phyloP scores from a whole-genome alignment of 768 basidiomycete species.

The Lactarius deliciosus region DNA sequence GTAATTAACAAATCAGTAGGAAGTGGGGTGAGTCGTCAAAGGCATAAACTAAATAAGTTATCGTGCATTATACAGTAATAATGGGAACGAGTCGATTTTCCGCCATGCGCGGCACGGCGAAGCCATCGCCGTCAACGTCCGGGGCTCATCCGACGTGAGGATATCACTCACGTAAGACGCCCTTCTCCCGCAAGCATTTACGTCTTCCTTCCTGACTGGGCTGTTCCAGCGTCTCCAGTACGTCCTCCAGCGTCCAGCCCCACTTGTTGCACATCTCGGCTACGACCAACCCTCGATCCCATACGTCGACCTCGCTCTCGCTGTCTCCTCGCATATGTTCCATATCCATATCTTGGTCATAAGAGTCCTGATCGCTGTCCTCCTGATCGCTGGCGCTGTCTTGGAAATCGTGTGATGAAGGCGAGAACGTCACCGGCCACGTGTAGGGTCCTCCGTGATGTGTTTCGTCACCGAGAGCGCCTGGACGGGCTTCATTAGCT shows the following conservation, averaged over 20 bases:
- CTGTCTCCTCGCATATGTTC: conserved; percentile 24
- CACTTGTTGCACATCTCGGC: conserved; percentile 27
- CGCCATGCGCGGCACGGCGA: conserved; percentile 28
- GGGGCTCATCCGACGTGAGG: conserved; percentile 19
- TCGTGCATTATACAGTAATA: conserved; percentile 15
- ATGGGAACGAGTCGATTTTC: conserved; percentile 27
- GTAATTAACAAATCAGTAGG: conserved; percentile 13
- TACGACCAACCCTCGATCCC: conserved; percentile 24
- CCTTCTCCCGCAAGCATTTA: conserved; percentile 28
- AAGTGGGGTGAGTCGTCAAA: conserved; percentile 15
- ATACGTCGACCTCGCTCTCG: conserved; percentile 22
- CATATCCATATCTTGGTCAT: conserved; percentile 26
- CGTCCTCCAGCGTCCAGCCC: conserved; percentile 29
- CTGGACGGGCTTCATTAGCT: conserved; percentile 18
- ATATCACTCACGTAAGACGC: conserved; percentile 27
- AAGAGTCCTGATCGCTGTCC: conserved; percentile 27
- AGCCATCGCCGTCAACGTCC: conserved; percentile 19
- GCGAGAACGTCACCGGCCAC: conserved; percentile 20
- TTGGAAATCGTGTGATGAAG: conserved; percentile 23
- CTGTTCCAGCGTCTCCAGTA: conserved; percentile 27
- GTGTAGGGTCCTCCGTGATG: conserved; percentile 20
- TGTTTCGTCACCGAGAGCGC: conserved; percentile 14
- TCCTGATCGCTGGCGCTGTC: conserved; percentile 25
- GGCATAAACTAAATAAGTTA: conserved; percentile 25
- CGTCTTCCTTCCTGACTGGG: conserved; percentile 27